phyloP scores from a whole-genome alignment of 2,329 filamentous ascomycete species.

The Pestalotiopsis sp. region DNA sequence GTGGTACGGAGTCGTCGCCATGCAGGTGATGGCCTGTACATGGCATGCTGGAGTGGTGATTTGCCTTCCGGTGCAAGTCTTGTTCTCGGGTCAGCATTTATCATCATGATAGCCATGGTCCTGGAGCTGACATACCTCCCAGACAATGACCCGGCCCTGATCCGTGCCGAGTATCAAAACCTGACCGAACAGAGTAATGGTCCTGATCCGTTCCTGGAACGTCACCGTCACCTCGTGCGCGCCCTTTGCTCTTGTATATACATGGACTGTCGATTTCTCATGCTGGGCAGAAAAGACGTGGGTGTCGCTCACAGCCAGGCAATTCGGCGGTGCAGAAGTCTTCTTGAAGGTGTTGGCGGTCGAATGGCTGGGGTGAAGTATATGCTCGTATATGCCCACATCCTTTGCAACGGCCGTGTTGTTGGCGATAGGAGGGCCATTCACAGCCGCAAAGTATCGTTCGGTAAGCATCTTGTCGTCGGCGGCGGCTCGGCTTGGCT shows the following conservation, averaged over 20 bases:
- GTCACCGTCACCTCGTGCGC: conserved; percentile 88
- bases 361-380: conserved; percentile 76
- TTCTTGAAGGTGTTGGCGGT: conserved; percentile 87
- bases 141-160: conserved; percentile 83
- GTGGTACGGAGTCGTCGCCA: conserved; percentile 73
- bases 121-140: conserved; percentile 70
- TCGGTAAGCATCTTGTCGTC: conserved; percentile 56
- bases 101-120: neutral
- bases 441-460: conserved; percentile 61
- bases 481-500: neutral
- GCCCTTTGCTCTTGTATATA: conserved; percentile 82
- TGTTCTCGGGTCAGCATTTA: conserved; percentile 9
- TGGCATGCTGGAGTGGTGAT: conserved; percentile 77
- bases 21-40: conserved; percentile 77
- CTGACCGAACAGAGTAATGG: conserved; percentile 71
- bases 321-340: conserved; percentile 78
- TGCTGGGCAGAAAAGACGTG: conserved; percentile 92
- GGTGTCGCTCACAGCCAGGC: conserved; percentile 76
- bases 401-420: conserved; percentile 73
- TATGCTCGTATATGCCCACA: conserved; percentile 84
- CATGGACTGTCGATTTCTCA: conserved; percentile 89
- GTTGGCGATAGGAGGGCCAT: conserved; percentile 59
- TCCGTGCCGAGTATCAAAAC: conserved; percentile 80
- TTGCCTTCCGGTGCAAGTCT: conserved; percentile 76
- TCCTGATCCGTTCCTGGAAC: conserved; percentile 84